Evolutionary conservation across 768 basidiomycete genomes (phyloP), one percentile per base, ranked within the genome.

Genomic region (Artomyces pyxidatus): DNA sequence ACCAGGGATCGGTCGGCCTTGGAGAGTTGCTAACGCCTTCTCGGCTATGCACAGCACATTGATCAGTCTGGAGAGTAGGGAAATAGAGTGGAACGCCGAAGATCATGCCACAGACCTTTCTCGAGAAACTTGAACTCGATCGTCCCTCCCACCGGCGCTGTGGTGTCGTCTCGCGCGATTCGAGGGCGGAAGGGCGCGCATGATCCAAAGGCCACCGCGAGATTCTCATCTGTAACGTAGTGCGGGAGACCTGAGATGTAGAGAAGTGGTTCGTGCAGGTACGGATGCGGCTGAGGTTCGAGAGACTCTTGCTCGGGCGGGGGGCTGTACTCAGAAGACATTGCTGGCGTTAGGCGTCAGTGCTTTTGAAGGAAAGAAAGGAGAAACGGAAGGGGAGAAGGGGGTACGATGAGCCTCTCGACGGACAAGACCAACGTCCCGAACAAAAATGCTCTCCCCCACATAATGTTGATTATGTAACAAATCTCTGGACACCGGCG

Each of bases 111-210:
- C 74, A 61, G 55, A 88, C 88, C 88, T 74, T 82, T 85, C 61
- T 87, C 84, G 40, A 85, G 71, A 60, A 74, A 83, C 64, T 78
- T 88, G 72, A 91, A 92, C 65, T 91, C 86, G 61, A 92, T 88
- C 51, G 80, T 85, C 26, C 87, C 89, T 45, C 76, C 74, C 25
- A 87, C 65, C 23, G 75, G 66, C 48, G 68, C 70, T 58, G 68
- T 69, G 43, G 71, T 56, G 3, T 65, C 72, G 66, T 86, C 83
- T 61, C 84, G 81, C 42, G 66, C 61, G 55, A 92, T 84, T 64
- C 75, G 83, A 37, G 86, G 88, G 59, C 88, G 78, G 71, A 89
- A 88, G 6, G 88, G 89, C 21, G 83, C 84, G 62, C 86, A 90
- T 55, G 72, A 69, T 55, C 80, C 75, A 58, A 92, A 82, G 2